phyloP scores from a whole-genome alignment of 1,139 yeast genomes.

The Neolecta irregularis region DNA sequence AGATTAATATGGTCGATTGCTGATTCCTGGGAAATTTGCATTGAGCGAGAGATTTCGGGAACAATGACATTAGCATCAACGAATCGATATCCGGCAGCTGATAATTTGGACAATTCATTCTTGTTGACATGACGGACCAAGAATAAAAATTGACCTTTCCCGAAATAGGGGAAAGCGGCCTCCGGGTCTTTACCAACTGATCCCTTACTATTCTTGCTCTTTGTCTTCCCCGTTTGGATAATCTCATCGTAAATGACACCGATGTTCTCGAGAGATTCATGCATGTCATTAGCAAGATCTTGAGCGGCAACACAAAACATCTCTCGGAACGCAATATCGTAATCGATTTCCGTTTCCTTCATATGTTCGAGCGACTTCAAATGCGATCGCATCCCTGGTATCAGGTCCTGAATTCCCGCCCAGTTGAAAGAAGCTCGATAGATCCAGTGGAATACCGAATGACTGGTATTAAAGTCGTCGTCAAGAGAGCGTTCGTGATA shows the following conservation, averaged over 20 bases:
- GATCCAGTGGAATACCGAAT: slow-evolving; percentile 8
- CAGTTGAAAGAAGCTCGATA: slow-evolving; percentile 7
- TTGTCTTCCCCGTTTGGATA: slow-evolving; percentile 5
- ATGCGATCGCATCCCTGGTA: slow-evolving; percentile 5
- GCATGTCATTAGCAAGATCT: slow-evolving; percentile 6
- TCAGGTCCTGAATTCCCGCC: slow-evolving; percentile 3
- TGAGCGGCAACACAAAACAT: slow-evolving; percentile 8
- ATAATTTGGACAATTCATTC: neutral
- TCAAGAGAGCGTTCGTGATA: slow-evolving; percentile 4
- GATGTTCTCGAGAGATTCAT: slow-evolving; percentile 4
- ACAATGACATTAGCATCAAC: slow-evolving; percentile 3
- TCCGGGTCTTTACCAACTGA: neutral
- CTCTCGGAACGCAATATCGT: slow-evolving; percentile 6
- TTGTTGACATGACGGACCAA: slow-evolving; percentile 6
- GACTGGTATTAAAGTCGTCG: slow-evolving; percentile 4
- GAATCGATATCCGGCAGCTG: slow-evolving; percentile 8
- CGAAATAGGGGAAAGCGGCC: neutral
- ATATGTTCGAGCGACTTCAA: neutral
- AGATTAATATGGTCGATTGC: neutral
- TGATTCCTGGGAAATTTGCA: slow-evolving; percentile 2
- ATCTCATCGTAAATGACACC: slow-evolving; percentile 8
- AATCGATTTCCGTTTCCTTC: slow-evolving; percentile 1
- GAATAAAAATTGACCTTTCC: slow-evolving; percentile 7
- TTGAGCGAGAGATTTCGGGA: slow-evolving; percentile 2
- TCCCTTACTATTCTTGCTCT: neutral